Base-by-base conservation (phyloP, 495 filamentous ascomycete genomes). In the Cladorrhinum samala region DNA sequence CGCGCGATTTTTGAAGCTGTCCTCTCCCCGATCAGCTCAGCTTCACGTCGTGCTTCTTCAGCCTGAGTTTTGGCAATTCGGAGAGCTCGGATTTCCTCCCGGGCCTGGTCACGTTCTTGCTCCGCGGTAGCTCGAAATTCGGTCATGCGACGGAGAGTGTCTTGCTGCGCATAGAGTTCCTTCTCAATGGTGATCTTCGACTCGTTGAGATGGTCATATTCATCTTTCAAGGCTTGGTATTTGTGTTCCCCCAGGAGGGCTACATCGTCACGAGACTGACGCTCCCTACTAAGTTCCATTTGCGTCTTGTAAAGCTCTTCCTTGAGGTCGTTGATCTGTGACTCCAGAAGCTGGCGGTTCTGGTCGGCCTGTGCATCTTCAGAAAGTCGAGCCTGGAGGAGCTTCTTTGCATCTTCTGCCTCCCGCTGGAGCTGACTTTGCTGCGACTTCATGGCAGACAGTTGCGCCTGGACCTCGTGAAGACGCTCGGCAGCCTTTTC, bases 121-220 rank as follows among this genome's bases (percentile, higher is more conserved):
- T 98, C 94, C 3, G 86, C 88, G 17, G 79, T 75, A 9, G 84
- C 72, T 9, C 89, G 81, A 24, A 85, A 86, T 68, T 95, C 90
- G 38, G 87, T 87, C 8, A 91, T 86, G 17, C 93, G 87, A 18
- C 93, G 87, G 42, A 96, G 81, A 13, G 87, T 87, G 64, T 98
- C 93, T 67, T 96, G 91, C 60, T 97, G 93, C n/a, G 87, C 83
- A 65, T 96, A 97, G 70, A 98, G 89, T 68, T 97, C 94, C 68
- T 96, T 96, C 66, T 98, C 93, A 50, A 98, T 96, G 37, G 79
- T 93, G 59, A 96, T 96, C 69, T 98, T 98, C 4, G 91, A 86
- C 36, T 95, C 89, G 57, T 95, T 95, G 13, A 98, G 76, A n/a
- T 79, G 78, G 25, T 91, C 80, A 60, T 86, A 95, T 52, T 97